These are phyloP conservation scores for Candida insectalens DNA, from an alignment of 805 yeast genomes.

Conservation along the genomic window DNA sequence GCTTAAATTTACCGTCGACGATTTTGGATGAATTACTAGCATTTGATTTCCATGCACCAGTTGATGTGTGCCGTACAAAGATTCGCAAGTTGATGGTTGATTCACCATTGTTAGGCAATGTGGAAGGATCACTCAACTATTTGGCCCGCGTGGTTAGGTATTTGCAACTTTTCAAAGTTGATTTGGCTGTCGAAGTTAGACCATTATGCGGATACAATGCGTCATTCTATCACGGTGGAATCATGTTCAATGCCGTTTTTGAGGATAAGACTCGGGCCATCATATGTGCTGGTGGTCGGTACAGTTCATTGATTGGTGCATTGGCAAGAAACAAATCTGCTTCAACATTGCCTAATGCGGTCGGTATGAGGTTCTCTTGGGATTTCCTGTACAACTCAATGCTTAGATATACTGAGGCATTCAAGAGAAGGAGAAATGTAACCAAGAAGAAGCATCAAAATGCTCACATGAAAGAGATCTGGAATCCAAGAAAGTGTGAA, in stretches of 20 bases:
- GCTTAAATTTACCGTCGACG: conserved; percentile 70
- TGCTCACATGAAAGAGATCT: conserved; percentile 20
- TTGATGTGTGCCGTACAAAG: conserved; percentile 52
- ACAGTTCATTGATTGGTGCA: conserved; percentile 61
- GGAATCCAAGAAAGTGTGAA: conserved; percentile 64
- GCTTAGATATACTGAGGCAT: conserved; percentile 34
- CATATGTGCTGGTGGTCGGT: conserved; percentile 91
- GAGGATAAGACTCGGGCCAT: conserved; percentile 44
- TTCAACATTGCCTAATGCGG: conserved; percentile 44
- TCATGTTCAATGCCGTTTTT: conserved; percentile 82
- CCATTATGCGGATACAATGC: conserved; percentile 83
- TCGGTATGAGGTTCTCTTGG: conserved; percentile 81
- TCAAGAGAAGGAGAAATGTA: conserved; percentile 13
- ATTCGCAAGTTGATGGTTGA: conserved; percentile 66
- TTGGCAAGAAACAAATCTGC: conserved; percentile 42
- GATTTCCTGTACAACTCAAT: conserved; percentile 49
- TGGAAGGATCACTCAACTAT: conserved; percentile 56
- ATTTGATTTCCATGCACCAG: conserved; percentile 68
- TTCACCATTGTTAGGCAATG: conserved; percentile 48
- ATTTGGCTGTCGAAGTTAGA: conserved; percentile 40
- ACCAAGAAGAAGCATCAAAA: conserved; percentile 24
- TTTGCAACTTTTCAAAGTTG: conserved; percentile 50
- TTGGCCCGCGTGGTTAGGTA: conserved; percentile 48
- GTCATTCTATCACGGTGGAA: conserved; percentile 66
- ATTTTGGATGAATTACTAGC: conserved; percentile 71